Base-by-base conservation (phyloP, 2,329 filamentous ascomycete species). In the Talaromyces piceae region DNA sequence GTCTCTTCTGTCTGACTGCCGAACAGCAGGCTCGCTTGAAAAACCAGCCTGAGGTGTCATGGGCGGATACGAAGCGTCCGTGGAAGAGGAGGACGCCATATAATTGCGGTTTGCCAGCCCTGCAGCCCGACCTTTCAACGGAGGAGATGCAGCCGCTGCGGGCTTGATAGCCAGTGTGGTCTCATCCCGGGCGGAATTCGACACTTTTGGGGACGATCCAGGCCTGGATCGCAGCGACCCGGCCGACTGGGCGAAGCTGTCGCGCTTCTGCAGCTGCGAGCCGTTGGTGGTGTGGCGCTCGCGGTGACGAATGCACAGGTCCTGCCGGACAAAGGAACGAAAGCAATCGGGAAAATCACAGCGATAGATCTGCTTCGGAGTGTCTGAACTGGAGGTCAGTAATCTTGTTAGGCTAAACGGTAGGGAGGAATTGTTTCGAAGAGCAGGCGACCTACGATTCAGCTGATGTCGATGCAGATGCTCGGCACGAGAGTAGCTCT, bases 381-480 rank as follows among this genome's bases (percentile, higher is more conserved):
- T 86, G 71, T 97, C 87, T 89, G 61, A 49, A 47, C 43, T 45
- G 52, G 18, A 28, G 55, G 51, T 41, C 51, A 41, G 49, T 45
- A 37, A n/a, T n/a, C n/a, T n/a, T n/a, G n/a, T n/a, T n/a, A n/a
- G n/a, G n/a, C n/a, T 26, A 44, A 41, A 44, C 51, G 51, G 49
- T 16, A 9, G 28, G 9, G 3, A 28, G 6, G 11, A 9, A 25
- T 8, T 20, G 7, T 25, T 5, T 18, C 13, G 8, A 4, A 25
- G 20, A 27, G 22, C 12, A 5, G 31, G 31, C 23, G 41, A 12
- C 83, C 68, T 77, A 90, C 87, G 93, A 67, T 98, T 98, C 59
- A 97, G 73, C 72, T 97, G 91, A 71, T 97, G 91, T 43, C 93
- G 83, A 72, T 96, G 96, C 74, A 98, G 76, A 74, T 98, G 93